Evolutionary conservation across 352 stramenopile species (phyloP), one percentile per base, ranked within the genome.

Genomic region (Globisporangium okanoganense): DNA sequence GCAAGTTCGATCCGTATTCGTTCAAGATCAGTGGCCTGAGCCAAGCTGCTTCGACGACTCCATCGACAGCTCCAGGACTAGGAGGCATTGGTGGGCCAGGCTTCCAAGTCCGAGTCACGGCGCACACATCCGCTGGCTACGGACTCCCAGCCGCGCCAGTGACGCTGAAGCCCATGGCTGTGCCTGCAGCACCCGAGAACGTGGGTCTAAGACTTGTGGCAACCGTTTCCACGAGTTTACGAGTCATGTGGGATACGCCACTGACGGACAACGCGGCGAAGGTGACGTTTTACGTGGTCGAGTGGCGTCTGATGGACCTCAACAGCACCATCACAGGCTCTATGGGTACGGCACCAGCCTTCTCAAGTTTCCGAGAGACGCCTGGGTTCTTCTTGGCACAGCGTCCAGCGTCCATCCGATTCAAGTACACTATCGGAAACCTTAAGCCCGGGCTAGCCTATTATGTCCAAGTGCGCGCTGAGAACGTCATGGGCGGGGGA

Each of bases 231-330:
- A 79, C 75, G 8, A 88, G 73, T 69, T 65, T 99, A 35, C 81
- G 82, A 0, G 70, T 98, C 6, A 90, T 84, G 52, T 99, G 94
- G 94, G 78, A 86, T 41, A 62, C 73, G 9, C 95, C 96, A n/a
- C 41, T 78, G 16, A 86, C 75, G 0, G 73, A 91, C 68, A 96
- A 96, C 45, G 92, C 90, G 1, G 81, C 88, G 16, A 64, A 73
- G 12, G 62, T 99, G 22, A 88, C 85, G 14, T 61, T 86, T 41
- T 99, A 98, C 62, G 73, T 84, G 0, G 74, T 99, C 13, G 75
- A 97, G 64, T 98, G 93, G 92, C 41, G 66, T 24, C 29, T 65
- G 2, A 61, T 75, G 29, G 78, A 92, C 50, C 65, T 73, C 29
- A 74, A 80, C 49, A 44, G 64, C 4, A 72, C 70, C 8, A 38